Conservation (phyloP, 2,329 filamentous ascomycete genomes). For the Aureobasidium sp. region DNA sequence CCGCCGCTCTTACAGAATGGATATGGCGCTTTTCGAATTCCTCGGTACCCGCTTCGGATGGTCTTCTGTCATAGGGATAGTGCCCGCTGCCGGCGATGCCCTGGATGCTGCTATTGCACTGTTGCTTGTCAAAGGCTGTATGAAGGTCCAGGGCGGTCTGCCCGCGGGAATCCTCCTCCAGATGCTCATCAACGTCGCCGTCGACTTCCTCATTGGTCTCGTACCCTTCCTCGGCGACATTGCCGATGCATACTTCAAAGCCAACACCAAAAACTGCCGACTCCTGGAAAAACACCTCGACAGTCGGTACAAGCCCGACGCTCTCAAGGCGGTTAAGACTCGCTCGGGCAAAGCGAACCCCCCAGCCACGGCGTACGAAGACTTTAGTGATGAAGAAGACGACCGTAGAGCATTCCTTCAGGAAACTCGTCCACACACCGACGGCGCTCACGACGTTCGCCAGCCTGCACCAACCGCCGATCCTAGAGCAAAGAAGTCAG, state of each 20-base stretch:
- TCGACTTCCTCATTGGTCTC: conserved; percentile 69
- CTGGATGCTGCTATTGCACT: conserved; percentile 67
- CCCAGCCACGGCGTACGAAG: conserved; percentile 42
- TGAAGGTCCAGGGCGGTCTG: conserved; percentile 66
- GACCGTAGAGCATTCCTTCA: conserved; percentile 19
- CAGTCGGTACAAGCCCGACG: conserved; percentile 53
- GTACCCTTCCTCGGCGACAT: conserved; percentile 72
- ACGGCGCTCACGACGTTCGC: conserved; percentile 6
- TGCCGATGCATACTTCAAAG: conserved; percentile 63
- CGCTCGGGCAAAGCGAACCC: conserved; percentile 31
- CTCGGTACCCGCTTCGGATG: conserved; percentile 82
- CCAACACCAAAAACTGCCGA: conserved; percentile 70
- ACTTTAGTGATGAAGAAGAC: conserved; percentile 35
- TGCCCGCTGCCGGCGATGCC: conserved; percentile 74
- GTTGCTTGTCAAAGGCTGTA: conserved; percentile 66
- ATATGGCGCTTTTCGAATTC: conserved; percentile 76
- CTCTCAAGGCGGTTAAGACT: conserved; percentile 22
- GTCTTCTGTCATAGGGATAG: conserved; percentile 74
- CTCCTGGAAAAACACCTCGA: conserved; percentile 62
- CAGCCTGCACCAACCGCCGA: conserved; percentile 1
- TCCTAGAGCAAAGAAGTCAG: conserved; percentile 3
- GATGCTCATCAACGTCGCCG: conserved; percentile 74
- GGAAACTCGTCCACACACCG: neutral
- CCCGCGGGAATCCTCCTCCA: conserved; percentile 51
- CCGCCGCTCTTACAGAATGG: conserved; percentile 74